Base-by-base conservation (phyloP, 345 rosid species). In the Eucalyptus tenuipes region DNA sequence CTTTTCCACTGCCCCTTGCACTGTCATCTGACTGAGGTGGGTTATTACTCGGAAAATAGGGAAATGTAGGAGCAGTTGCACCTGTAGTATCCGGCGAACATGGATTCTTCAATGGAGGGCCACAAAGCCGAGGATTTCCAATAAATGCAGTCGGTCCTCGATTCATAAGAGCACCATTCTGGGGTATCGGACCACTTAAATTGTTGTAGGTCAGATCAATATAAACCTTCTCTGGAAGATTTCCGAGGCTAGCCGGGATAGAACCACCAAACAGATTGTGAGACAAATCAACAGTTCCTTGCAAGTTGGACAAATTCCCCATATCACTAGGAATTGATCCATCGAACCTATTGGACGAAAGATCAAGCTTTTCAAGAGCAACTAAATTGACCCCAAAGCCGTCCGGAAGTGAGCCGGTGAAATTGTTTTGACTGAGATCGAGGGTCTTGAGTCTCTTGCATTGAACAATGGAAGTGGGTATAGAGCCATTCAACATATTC, bases 201-300 rank as follows among this genome's bases (percentile, higher is more conserved):
- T 97, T 94, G 90, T 98, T 98, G 86, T 92, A 94, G 87, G 99
- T 95, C 55, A 98, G 92, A 91, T 97, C 99, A 89, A 97, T 95
- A 90, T 98, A 98, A 85, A 98, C 99, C 94, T 96, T 98, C 92
- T 97, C 98, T 25, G 98, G 99, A 88, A 98, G 96, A 92, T 92
- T 94, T 14, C 99, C 99, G 13, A 98, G 92, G 49, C 95, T 94
- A 93, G 96, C 93, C 12, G 99, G 99, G 94, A 98, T 98, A 27
- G 92, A 91, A 88, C 98, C 99, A 52, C 88, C 47, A 87, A 98
- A 95, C 64, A 90, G 89, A 90, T 97, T 98, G 90, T 95, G 99
- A 86, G 99, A 96, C 92, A 97, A 94, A 94, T 98, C 99, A 92
- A 92, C 98, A 87, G 99, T 98, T 86, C 99, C 99, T 95, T 98